Base-by-base conservation (phyloP, 2,329 filamentous ascomycete species). In the Penicillium sp. region DNA sequence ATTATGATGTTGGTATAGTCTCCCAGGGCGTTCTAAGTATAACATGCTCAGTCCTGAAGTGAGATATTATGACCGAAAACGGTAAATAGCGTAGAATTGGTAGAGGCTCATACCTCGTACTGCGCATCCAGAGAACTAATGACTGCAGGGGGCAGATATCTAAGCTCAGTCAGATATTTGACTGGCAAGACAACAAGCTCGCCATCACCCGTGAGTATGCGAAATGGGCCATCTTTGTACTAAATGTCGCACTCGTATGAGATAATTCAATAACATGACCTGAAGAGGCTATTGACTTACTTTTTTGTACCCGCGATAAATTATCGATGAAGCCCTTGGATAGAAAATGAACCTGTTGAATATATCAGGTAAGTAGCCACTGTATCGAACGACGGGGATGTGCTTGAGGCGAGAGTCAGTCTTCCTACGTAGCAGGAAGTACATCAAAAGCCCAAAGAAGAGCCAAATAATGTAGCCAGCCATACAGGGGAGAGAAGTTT, bases 101-200 rank as follows among this genome's bases (percentile, higher is more conserved):
- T 22, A 42, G 29, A 20, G 15, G 12, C 1, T 18, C 27, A 50
- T 55, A 70, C 69, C 45, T 65, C 61, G 45, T 60, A 69, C 45
- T 69, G 64, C 4, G 68, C 65, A 55, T 69, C 61, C 26, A 69
- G n/a, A 15, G 64, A 61, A 42, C 63, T 69, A n/a, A 70, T 23
- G 11, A 51, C 56, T 1, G 57, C 59, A 6, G 57, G 47, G 15
- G 60, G 53, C 4, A 67, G 9, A 18, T 58, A 51, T 25, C 58
- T 61, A 7, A 71, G 47, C 41, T 70, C 67, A 27, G 63, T 46
- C 4, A 66, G 54, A 46, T 71, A 71, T 20, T 60, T 67, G 4
- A 53, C 48, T 12, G 69, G 68, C 43, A 71, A 49, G 3, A 71
- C 60, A 8, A 69, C 55, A 25, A 71, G 35, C 51, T 71, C 67